Base-by-base conservation (phyloP, 345 rosid species). In the Carallia pectinifolia region DNA sequence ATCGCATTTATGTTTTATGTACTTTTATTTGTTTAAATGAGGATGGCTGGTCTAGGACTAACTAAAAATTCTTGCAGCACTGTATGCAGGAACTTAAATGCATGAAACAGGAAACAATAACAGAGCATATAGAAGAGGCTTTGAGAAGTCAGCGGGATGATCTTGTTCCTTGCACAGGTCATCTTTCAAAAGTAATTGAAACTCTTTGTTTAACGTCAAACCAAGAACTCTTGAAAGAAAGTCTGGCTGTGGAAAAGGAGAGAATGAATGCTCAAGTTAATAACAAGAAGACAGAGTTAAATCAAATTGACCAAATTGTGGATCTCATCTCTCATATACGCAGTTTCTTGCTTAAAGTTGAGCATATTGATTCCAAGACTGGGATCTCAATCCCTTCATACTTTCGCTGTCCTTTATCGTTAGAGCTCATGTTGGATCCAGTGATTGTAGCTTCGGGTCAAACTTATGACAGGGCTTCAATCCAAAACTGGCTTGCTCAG, bases 391-490 rank as follows among this genome's bases (percentile, higher is more conserved):
- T 87, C 65, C 98, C 98, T 38, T 77, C 96, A 7, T 89, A 86
- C 70, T 91, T 90, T 80, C 87, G 89, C 40, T 91, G 98, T 69
- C 95, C 98, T 34, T 76, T 94, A 69, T 94, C 97, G 18, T 81
- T 89, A 70, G 95, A 91, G 67, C 96, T 91, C 76, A 94, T 94
- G 97, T 58, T 76, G 78, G 92, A 94, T 81, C 98, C 98, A 10
- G 97, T 94, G 71, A 91, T 90, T 58, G 88, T 94, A 74, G 93
- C 96, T 78, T 91, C 97, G 30, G 98, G 98, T 61, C 95, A 90
- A 85, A 94, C 98, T 64, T 94, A 85, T 74, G 98, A 94, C 77
- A 86, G 90, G 85, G 77, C 85, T 55, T 88, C 91, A 61, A 91
- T 94, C 66, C 93, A 87, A 83, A 91, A 82, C 70, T 94, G 97